Evolutionary conservation across 495 filamentous ascomycete species (phyloP).

Genomic region (Daldinia childiae): DNA sequence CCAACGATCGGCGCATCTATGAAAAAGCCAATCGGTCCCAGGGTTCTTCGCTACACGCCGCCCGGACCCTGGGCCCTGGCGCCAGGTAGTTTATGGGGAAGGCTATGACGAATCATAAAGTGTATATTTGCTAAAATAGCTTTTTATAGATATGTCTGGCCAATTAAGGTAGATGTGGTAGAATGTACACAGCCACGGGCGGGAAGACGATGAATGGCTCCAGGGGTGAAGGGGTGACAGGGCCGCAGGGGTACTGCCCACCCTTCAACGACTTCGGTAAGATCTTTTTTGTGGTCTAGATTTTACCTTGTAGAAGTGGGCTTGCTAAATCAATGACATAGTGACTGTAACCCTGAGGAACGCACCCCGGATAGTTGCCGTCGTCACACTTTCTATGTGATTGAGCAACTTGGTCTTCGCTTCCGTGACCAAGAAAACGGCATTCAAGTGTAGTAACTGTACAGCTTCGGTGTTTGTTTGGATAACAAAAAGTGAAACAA

Average conservation of each 20-base stretch:
- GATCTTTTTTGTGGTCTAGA: constrained; percentile 28
- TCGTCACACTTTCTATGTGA: constrained; percentile 18
- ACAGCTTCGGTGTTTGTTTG: constrained; percentile 5
- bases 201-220: constrained; percentile 24
- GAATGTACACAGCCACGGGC: constrained; percentile 34
- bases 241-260: constrained; percentile 21
- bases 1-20: constrained; percentile 27
- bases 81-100: constrained; percentile 15
- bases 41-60: constrained; percentile 21
- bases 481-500: constrained; percentile 1
- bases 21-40: constrained; percentile 19
- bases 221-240: background rate
- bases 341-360: constrained; percentile 18
- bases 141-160: constrained; percentile 45
- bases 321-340: constrained; percentile 36
- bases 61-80: constrained; percentile 11
- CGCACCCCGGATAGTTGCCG: constrained; percentile 14
- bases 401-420: background rate
- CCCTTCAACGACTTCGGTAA: constrained; percentile 20
- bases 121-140: constrained; percentile 34
- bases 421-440: background rate
- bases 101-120: constrained; percentile 41
- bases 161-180: constrained; percentile 41
- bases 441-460: constrained; percentile 1
- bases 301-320: constrained; percentile 8